phyloP scores from a whole-genome alignment of 768 basidiomycete species.

The Steccherinum ochraceum region DNA sequence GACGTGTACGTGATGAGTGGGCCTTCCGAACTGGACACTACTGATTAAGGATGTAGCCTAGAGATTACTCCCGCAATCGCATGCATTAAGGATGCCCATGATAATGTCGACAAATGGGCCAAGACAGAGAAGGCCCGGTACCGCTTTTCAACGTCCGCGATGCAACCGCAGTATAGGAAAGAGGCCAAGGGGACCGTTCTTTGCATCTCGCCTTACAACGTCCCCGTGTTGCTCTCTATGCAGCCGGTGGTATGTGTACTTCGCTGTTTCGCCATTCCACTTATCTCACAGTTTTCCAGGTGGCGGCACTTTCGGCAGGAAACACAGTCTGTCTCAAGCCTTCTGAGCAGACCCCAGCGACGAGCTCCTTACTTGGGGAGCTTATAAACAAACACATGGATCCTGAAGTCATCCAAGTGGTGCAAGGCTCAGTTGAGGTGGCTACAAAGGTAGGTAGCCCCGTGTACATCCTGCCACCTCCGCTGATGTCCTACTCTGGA shows the following conservation, averaged over 20 bases:
- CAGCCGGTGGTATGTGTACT: slow-evolving; percentile 47
- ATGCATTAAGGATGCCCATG: slow-evolving; percentile 48
- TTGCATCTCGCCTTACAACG: slow-evolving; percentile 72
- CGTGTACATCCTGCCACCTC: not conserved
- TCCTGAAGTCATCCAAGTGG: slow-evolving; percentile 50
- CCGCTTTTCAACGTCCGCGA: slow-evolving; percentile 45
- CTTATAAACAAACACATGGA: slow-evolving; percentile 76
- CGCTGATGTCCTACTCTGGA: not conserved
- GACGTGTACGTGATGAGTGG: slow-evolving; percentile 33
- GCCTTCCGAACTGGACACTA: not conserved
- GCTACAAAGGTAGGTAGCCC: slow-evolving; percentile 40
- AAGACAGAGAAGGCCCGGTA: slow-evolving; percentile 55
- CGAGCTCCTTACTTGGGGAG: slow-evolving; percentile 53
- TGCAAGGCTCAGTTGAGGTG: slow-evolving; percentile 66
- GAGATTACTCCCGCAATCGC: slow-evolving; percentile 51
- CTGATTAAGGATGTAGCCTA: slow-evolving; percentile 36
- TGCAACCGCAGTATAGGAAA: slow-evolving; percentile 61
- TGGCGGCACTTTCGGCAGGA: slow-evolving; percentile 74
- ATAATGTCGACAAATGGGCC: slow-evolving; percentile 70
- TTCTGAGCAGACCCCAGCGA: slow-evolving; percentile 59
- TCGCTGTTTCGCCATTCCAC: too few relatives aligned
- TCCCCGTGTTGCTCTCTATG: slow-evolving; percentile 55
- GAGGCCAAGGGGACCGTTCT: slow-evolving; percentile 73
- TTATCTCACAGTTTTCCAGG: slow-evolving; percentile 11
- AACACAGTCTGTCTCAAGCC: slow-evolving; percentile 69